Base-by-base conservation (phyloP, 768 basidiomycete genomes). In the Mycena leptocephala region DNA sequence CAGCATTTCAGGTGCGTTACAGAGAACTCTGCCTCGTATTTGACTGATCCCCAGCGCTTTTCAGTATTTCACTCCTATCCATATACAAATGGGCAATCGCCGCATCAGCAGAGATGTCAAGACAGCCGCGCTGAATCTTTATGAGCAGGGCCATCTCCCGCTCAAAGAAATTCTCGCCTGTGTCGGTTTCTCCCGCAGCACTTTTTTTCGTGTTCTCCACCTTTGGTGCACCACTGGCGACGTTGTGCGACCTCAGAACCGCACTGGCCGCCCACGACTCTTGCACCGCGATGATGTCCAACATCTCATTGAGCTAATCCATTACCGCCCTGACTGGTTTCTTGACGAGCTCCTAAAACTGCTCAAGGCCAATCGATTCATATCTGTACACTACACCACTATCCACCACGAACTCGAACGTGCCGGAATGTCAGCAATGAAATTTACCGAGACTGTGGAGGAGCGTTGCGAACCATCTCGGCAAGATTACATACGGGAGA, bases 341-440 rank as follows among this genome's bases (percentile, higher is more conserved):
- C 79, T 87, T 0, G 81, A 86, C 61, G 84, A 87, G 70, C 80
- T 86, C 18, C 76, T 74, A n/a, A n/a, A n/a, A n/a, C n/a, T n/a
- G n/a, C n/a, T n/a, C n/a, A n/a, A n/a, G n/a, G n/a, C n/a, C n/a
- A n/a, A n/a, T n/a, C n/a, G n/a, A n/a, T n/a, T n/a, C n/a, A n/a
- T n/a, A n/a, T n/a, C n/a, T n/a, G n/a, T n/a, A n/a, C n/a, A n/a
- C n/a, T n/a, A n/a, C n/a, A n/a, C n/a, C n/a, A n/a, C n/a, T n/a
- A n/a, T n/a, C 0, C 78, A 81, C 67, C 76, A 80, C 0, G 79
- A 82, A 46, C 84, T 87, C 13, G 73, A 76, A 33, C 72, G 76
- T 48, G 78, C 79, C 48, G 82, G 82, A 10, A 43, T 84, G 0
- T 81, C 80, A 16, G n/a, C 39, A 20, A 85, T 86, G 62, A 81